A percentile compares a stretch with the other conserved stretches of the same genome.
Conservation (phyloP, 805 yeast genomes). For the Lipomyces yamadae region DNA sequence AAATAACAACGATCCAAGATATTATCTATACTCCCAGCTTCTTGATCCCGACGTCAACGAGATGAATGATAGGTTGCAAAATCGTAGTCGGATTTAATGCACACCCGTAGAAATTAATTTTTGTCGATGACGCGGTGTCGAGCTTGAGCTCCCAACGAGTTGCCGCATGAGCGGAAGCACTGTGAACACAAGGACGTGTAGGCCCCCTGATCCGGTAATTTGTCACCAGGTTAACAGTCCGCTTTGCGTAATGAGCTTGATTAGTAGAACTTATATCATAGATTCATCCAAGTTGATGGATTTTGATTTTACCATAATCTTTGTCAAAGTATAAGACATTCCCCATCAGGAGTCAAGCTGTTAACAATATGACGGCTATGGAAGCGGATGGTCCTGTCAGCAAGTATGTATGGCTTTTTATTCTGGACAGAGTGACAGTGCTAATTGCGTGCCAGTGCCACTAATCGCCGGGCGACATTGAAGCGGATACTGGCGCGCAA, state of each 20-base stretch:
- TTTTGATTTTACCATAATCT: not conserved
- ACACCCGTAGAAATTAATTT: not conserved
- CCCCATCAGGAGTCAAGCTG: not conserved
- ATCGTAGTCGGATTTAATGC: no score
- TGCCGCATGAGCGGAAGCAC: no score
- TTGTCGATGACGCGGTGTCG: not conserved
- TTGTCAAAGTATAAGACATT: not conserved
- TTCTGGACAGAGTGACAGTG: not conserved
- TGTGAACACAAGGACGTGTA: not conserved
- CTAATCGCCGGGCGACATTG: constrained; percentile 30
- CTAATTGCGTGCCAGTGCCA: not conserved
- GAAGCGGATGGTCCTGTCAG: constrained; percentile 3
- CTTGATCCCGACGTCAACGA: not conserved
- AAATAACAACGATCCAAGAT: not conserved
- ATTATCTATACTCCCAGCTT: not conserved
- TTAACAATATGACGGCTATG: constrained; percentile 2
- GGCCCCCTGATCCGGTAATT: not conserved
- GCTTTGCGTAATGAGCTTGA: not conserved
- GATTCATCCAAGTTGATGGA: not conserved
- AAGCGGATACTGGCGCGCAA: constrained; percentile 39
- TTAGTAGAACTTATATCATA: no score
- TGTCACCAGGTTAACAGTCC: not conserved
- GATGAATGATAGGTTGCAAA: not conserved
- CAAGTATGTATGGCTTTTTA: not conserved
- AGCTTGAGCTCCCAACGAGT: constrained; percentile 1